Evolutionary conservation across 1,139 yeast species (phyloP).

Genomic region (Blastobotrys ciferrii): DNA sequence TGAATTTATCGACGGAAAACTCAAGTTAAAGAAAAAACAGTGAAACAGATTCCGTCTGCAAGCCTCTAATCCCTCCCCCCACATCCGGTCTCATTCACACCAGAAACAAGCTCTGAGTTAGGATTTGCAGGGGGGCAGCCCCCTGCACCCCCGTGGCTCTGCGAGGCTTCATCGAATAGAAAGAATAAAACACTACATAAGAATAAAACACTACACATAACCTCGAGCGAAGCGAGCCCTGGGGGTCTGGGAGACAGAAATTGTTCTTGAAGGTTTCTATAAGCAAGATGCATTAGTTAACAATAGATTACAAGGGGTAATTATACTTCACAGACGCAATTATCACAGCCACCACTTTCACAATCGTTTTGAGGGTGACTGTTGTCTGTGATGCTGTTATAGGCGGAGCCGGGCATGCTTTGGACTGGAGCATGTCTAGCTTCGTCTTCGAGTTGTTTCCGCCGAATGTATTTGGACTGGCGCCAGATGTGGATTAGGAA

Average conservation of each 20-base stretch:
- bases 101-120: no score
- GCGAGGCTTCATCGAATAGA: no score
- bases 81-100: no score
- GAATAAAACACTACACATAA: no score
- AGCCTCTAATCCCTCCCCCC: no score
- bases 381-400: background rate
- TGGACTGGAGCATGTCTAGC: conserved; percentile 56
- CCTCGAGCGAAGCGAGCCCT: no score
- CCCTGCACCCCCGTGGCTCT: no score
- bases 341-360: conserved; percentile 21
- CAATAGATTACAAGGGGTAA: conserved; percentile 2
- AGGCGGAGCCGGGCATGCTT: conserved; percentile 44
- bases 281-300: background rate
- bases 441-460: conserved; percentile 57
- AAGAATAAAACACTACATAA: no score
- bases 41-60: no score
- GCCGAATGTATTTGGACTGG: conserved; percentile 50
- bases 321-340: conserved; percentile 27
- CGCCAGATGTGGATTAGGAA: conserved; percentile 54
- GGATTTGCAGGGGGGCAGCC: no score
- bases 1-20: conserved; percentile 54
- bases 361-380: background rate
- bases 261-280: background rate
- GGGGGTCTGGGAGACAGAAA: no score
- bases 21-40: conserved; percentile 38